phyloP scores from a whole-genome alignment of 768 basidiomycete species.

The Trametes meyenii region DNA sequence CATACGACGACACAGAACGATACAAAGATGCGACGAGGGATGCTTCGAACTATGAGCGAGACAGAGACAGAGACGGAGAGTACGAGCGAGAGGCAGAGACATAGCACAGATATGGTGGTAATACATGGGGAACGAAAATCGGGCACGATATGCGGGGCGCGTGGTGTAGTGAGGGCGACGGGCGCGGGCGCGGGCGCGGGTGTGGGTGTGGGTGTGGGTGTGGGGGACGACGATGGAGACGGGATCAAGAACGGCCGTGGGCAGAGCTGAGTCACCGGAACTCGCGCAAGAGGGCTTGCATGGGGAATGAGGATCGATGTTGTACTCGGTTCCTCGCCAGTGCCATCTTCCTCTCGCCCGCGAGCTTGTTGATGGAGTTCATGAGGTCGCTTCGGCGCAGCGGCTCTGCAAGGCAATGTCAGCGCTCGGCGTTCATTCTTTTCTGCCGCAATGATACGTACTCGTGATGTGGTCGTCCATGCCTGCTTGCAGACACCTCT shows the following conservation, averaged over 20 bases:
- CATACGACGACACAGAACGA: constrained; percentile 18
- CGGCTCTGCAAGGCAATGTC: constrained; percentile 56
- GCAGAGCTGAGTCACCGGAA: constrained; percentile 23
- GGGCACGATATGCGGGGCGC: background rate
- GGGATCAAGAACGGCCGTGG: background rate
- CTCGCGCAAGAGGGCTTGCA: constrained; percentile 24
- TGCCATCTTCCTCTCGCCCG: constrained; percentile 53
- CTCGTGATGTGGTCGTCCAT: constrained; percentile 87
- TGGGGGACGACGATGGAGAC: background rate
- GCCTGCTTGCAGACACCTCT: constrained; percentile 75
- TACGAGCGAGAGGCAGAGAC: constrained; percentile 9
- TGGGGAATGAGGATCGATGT: constrained; percentile 26
- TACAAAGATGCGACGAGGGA: constrained; percentile 21
- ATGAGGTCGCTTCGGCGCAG: constrained; percentile 76
- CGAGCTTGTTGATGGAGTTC: constrained; percentile 82
- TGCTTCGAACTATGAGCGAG: constrained; percentile 14
- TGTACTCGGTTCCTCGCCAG: constrained; percentile 23
- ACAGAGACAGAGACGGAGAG: constrained; percentile 11
- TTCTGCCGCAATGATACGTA: constrained; percentile 40
- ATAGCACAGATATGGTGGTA: constrained; percentile 23
- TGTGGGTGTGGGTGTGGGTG: background rate
- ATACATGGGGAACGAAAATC: constrained; percentile 22
- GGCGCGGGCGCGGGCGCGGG: background rate
- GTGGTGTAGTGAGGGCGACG: background rate
- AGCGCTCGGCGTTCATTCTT: constrained; percentile 9